Conservation (phyloP, 306 rosid species). For the Lupinus albus region DNA sequence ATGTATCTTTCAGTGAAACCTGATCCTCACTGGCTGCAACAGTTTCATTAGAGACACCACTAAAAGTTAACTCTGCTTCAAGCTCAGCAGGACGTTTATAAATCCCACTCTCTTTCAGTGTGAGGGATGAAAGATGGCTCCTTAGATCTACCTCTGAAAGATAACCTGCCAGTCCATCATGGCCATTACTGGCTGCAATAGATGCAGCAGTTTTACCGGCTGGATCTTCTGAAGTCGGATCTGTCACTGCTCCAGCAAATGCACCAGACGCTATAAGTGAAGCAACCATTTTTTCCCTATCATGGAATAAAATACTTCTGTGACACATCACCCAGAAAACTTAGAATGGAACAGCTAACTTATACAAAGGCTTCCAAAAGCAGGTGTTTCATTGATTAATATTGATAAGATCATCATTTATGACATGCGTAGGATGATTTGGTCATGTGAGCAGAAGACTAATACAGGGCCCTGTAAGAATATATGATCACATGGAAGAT, state of each 20-base stretch:
- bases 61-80: constrained; percentile 68
- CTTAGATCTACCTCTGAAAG: constrained; percentile 82
- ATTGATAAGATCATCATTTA: background rate
- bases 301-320: constrained; percentile 39
- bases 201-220: constrained; percentile 82
- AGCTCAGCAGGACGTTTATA: constrained; percentile 67
- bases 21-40: constrained; percentile 57
- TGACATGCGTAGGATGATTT: too few relatives aligned
- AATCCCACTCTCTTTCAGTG: constrained; percentile 68
- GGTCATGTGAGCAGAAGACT: too few relatives aligned
- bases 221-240: constrained; percentile 74
- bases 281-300: constrained; percentile 91
- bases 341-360: constrained; percentile 29
- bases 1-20: constrained; percentile 56
- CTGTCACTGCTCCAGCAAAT: constrained; percentile 96
- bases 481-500: too few relatives aligned
- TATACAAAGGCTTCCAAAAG: constrained; percentile 28
- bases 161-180: constrained; percentile 96
- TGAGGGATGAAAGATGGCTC: constrained; percentile 88
- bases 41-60: constrained; percentile 55
- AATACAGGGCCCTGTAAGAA: too few relatives aligned
- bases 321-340: constrained; percentile 15
- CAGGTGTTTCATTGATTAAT: constrained; percentile 18
- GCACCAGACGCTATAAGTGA: constrained; percentile 89
- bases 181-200: constrained; percentile 72